phyloP scores from a whole-genome alignment of 768 basidiomycete genomes.

The Boletus tomentosulus region DNA sequence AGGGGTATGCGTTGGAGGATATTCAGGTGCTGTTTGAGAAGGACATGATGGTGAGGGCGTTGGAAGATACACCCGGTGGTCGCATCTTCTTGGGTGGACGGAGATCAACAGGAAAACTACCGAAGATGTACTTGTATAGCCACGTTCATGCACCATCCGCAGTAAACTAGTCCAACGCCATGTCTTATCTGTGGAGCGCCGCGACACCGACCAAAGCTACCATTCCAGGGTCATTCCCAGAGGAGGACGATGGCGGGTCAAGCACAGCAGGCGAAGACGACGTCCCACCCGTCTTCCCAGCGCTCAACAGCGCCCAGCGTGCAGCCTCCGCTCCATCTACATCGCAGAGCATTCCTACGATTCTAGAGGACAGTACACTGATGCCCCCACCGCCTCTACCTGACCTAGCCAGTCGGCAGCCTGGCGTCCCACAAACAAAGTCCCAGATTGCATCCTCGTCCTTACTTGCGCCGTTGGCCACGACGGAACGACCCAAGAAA shows the following conservation, averaged over 20 bases:
- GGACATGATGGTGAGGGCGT: conserved; percentile 29
- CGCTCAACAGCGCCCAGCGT: conserved; percentile 68
- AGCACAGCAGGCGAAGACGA: conserved; percentile 50
- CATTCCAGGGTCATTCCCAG: conserved; percentile 24
- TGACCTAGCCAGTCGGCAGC: conserved; percentile 33
- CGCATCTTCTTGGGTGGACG: conserved; percentile 24
- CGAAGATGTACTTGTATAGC: background rate
- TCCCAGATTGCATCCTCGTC: conserved; percentile 9
- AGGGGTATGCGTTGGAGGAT: conserved; percentile 37
- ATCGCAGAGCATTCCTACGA: conserved; percentile 16
- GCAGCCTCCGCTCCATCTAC: conserved; percentile 27
- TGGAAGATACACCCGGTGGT: conserved; percentile 35
- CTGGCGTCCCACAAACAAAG: conserved; percentile 27
- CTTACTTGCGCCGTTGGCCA: conserved; percentile 1
- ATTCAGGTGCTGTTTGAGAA: conserved; percentile 36
- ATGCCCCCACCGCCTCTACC: conserved; percentile 49
- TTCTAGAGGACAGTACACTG: conserved; percentile 14
- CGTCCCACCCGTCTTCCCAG: conserved; percentile 70
- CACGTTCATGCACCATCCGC: background rate
- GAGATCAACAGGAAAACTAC: background rate
- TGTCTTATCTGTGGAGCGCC: background rate
- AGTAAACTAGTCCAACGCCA: background rate
- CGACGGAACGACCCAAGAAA: background rate
- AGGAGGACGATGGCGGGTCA: conserved; percentile 35
- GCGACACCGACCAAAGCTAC: background rate